Evolutionary conservation across 768 basidiomycete species (phyloP), one percentile per base, ranked within the genome.

Genomic region (Chiua virens): DNA sequence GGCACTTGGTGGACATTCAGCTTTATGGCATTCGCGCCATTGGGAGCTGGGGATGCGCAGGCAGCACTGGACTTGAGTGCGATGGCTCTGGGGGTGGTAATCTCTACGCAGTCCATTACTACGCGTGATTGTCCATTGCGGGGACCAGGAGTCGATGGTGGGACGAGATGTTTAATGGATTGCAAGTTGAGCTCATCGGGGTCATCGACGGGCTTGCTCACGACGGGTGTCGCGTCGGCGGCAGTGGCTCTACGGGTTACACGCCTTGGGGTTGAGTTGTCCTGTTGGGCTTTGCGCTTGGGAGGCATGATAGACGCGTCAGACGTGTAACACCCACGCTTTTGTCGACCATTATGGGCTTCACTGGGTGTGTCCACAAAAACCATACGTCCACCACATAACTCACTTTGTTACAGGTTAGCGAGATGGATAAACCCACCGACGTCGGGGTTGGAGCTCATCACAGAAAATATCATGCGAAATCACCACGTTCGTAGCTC

Each of bases 401-500:
- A 23, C 56, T 56, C 30, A 45, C 50, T 41, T 50, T 30, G 27
- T 47, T 34, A 22, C 57, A 90, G 89, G 41, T 71, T 92, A 46
- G 89, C 87, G 38, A 79, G 89, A 56, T 90, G 88, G 89, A 79
- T 85, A 25, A 89, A 91, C 68, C 86, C 89, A n/a, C 89, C 89
- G 4, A 76, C 83, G 11, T 78, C 80, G 47, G 87, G 87, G 25
- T 68, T 91, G 20, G 79, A 84, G 45, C 76, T 86, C 43, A 83
- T 91, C 32, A 71, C 75, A 53, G 79, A 87, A 39, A 90, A 90
- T 56, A 83, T 92, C 40, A 52, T 74, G 3, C 72, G 76, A 34
- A 91, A 91, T 57, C 87, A 91, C 65, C 82, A 86, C 65, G 88
- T 71, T 58, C 55, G 77, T 69, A 38, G 47, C 22, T 45, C 28